A percentile compares a stretch with the other conserved stretches of the same genome.
Conservation (phyloP, 805 yeast genomes). For the Debaryomyces hansenii region DNA sequence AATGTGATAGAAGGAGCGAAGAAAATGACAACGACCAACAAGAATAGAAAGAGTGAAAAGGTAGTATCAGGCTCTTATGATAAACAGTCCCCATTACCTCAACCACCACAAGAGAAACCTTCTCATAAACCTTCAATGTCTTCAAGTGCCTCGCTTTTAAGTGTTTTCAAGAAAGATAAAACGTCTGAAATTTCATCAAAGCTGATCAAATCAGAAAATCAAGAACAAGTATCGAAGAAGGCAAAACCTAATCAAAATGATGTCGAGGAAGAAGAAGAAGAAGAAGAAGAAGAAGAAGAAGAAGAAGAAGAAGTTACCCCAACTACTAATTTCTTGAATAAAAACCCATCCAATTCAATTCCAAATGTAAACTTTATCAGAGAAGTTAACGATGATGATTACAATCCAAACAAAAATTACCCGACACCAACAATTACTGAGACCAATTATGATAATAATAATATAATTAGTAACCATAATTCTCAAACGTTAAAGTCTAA, state of each 20-base stretch:
- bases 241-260: neutral
- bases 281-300: neutral
- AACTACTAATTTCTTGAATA: too few relatives aligned
- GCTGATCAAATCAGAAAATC: neutral
- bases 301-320: too few relatives aligned
- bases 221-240: neutral
- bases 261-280: too few relatives aligned
- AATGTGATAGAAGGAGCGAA: neutral
- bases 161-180: conserved; percentile 22
- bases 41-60: neutral
- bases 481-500: neutral
- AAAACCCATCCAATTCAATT: conserved; percentile 9
- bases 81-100: neutral
- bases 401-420: neutral
- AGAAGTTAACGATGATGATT: conserved; percentile 26
- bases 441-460: neutral
- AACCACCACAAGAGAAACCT: neutral
- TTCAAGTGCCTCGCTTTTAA: conserved; percentile 11
- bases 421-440: neutral
- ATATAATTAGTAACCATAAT: neutral
- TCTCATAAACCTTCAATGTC: neutral
- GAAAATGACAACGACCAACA: neutral
- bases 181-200: conserved; percentile 16
- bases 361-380: conserved; percentile 24
- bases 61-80: neutral